Percentiles rank a stretch among this genome's conserved stretches.
These are phyloP conservation scores for Ettlia oleoabundans DNA, from an alignment of 139 green algal genomes.

Conservation along the genomic window DNA sequence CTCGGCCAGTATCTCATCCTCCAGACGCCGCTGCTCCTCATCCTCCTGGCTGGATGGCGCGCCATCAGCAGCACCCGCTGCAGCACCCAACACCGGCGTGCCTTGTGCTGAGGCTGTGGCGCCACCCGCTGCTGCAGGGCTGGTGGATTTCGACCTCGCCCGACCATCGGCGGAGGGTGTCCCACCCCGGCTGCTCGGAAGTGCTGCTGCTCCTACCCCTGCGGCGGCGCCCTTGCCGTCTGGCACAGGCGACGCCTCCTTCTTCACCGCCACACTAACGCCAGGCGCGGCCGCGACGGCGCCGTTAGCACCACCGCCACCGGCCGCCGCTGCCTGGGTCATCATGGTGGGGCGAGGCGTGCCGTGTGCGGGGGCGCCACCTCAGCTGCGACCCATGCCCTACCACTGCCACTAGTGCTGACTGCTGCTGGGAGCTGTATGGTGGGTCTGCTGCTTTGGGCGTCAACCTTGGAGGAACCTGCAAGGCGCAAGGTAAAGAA, in stretches of 20 bases:
- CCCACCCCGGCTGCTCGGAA: not conserved
- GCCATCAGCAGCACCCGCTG: not conserved
- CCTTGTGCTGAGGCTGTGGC: not conserved
- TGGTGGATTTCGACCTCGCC: not conserved
- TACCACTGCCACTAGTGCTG: too few relatives aligned
- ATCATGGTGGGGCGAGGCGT: constrained; percentile 9
- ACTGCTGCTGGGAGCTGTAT: too few relatives aligned
- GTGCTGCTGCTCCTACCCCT: constrained; percentile 5
- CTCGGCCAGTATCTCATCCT: constrained; percentile 36
- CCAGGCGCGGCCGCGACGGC: not conserved
- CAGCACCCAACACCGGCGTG: not conserved
- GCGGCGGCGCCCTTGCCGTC: constrained; percentile 2
- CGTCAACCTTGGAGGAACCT: not conserved
- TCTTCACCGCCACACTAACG: not conserved
- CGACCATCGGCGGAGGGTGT: constrained; percentile 1
- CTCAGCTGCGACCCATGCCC: not conserved
- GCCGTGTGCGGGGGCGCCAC: not conserved
- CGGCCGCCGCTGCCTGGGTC: constrained; percentile 21
- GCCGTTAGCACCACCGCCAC: not conserved
- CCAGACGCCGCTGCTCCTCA: constrained; percentile 24
- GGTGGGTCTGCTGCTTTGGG: too few relatives aligned
- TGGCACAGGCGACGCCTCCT: constrained; percentile 6
- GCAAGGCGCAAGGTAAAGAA: too few relatives aligned
- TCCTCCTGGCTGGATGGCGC: constrained; percentile 11
- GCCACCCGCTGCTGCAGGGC: not conserved